These are phyloP conservation scores for Diaporthe capsici DNA, from an alignment of 2,329 filamentous ascomycete genomes.

Conservation along the genomic window DNA sequence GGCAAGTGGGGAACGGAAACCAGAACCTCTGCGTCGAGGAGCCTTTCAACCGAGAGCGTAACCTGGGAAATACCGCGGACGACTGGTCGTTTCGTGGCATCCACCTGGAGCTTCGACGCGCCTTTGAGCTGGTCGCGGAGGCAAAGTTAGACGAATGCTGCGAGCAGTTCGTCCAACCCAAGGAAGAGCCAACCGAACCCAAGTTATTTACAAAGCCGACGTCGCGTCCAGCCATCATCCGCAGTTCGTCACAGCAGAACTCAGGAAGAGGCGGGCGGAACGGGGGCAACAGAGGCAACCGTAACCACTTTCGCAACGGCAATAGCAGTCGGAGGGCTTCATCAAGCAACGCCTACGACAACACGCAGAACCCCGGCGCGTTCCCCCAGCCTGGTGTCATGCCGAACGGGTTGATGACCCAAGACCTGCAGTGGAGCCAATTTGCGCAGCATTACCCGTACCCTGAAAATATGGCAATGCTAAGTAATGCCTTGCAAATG, in stretches of 20 bases:
- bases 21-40: slow-evolving; percentile 96
- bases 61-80: slow-evolving; percentile 96
- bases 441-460: slow-evolving; percentile 40
- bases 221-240: slow-evolving; percentile 68
- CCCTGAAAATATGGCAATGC: slow-evolving; percentile 39
- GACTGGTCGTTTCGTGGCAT: slow-evolving; percentile 94
- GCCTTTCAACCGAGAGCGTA: slow-evolving; percentile 90
- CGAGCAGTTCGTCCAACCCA: slow-evolving; percentile 89
- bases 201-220: slow-evolving; percentile 71
- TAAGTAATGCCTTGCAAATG: slow-evolving; percentile 52
- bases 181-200: slow-evolving; percentile 74
- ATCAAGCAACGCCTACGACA: slow-evolving; percentile 67
- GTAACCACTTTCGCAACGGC: slow-evolving; percentile 60
- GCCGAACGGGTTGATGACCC: slow-evolving; percentile 40
- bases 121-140: slow-evolving; percentile 85
- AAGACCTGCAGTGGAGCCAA: slow-evolving; percentile 52
- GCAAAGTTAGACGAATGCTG: slow-evolving; percentile 87
- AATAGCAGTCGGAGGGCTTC: slow-evolving; percentile 66
- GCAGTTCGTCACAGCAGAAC: slow-evolving; percentile 74
- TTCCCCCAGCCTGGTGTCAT: slow-evolving; percentile 55
- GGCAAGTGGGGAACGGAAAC: slow-evolving; percentile 83
- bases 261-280: slow-evolving; percentile 61
- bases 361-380: slow-evolving; percentile 57
- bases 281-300: slow-evolving; percentile 63
- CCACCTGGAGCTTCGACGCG: slow-evolving; percentile 88